A percentile compares a stretch with the other conserved stretches of the same genome.
These are phyloP conservation scores for Ophiorrhiza pumila DNA, from an alignment of 257 asterid genomes.

Conservation along the genomic window DNA sequence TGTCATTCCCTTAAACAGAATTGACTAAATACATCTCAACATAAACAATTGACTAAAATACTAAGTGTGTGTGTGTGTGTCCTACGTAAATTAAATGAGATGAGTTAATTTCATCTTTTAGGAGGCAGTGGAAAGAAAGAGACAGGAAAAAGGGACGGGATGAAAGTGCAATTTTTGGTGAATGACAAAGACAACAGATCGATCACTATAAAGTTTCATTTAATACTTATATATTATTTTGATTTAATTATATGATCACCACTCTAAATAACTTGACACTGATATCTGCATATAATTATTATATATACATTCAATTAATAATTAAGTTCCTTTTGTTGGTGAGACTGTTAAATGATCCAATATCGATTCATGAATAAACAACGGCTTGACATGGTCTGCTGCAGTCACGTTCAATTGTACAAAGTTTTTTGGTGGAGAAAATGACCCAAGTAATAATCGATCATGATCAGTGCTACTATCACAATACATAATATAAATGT, in stretches of 20 bases:
- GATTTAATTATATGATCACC: no score
- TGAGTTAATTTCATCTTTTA: conserved; percentile 1
- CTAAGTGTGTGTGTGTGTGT: no score
- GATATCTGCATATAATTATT: background rate
- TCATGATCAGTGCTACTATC: background rate
- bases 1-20: no score
- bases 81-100: background rate
- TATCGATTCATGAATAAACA: background rate
- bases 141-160: conserved; percentile 2
- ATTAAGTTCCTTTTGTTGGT: no score
- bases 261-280: conserved; percentile 7
- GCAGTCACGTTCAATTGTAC: background rate
- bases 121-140: background rate
- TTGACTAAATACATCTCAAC: no score
- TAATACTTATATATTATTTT: no score
- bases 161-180: conserved; percentile 9
- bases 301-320: no score
- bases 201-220: background rate
- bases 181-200: conserved; percentile 20
- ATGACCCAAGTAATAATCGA: background rate
- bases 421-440: background rate
- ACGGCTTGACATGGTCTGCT: background rate
- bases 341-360: no score
- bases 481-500: background rate
- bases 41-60: no score